Evolutionary conservation across 2,329 filamentous ascomycete species (phyloP).

Genomic region (Claviceps sp.): DNA sequence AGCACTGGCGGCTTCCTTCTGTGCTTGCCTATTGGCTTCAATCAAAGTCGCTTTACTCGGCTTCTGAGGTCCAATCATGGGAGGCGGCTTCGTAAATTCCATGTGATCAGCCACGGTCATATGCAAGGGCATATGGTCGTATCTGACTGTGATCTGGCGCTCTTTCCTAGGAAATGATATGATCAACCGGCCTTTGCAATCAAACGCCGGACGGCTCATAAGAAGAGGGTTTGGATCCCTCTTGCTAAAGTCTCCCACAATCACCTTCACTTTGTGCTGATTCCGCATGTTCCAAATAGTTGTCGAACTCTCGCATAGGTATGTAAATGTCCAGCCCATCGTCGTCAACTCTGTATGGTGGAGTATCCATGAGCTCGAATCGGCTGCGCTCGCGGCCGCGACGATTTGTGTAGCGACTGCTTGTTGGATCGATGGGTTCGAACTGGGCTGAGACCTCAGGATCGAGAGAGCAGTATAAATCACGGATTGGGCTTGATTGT

Average conservation of each 20-base stretch:
- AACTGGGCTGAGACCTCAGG: conserved; percentile 33
- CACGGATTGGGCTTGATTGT: conserved; percentile 16
- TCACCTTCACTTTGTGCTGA: conserved; percentile 25
- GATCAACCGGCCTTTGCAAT: conserved; percentile 39
- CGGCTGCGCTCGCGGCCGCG: conserved; percentile 26
- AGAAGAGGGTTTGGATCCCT: conserved; percentile 30
- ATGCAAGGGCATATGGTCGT: conserved; percentile 44
- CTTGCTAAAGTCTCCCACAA: conserved; percentile 36
- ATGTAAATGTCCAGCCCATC: conserved; percentile 41
- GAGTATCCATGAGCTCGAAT: conserved; percentile 35
- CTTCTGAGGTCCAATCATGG: conserved; percentile 18
- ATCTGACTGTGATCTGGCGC: conserved; percentile 36
- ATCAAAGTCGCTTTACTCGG: conserved; percentile 2
- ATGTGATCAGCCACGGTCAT: conserved; percentile 38
- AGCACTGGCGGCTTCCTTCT: conserved; percentile 14
- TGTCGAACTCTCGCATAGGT: conserved; percentile 38
- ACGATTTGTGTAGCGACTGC: conserved; percentile 36
- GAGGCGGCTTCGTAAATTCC: conserved; percentile 32
- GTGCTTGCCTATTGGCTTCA: conserved; percentile 11
- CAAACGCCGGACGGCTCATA: conserved; percentile 42
- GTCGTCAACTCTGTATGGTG: conserved; percentile 29
- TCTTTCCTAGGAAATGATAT: conserved; percentile 35
- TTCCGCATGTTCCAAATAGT: conserved; percentile 36
- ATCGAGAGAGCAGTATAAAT: conserved; percentile 31
- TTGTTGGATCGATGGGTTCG: conserved; percentile 35